Evolutionary conservation across 768 basidiomycete species (phyloP), one percentile per base, ranked within the genome.

Genomic region (Boletus fagicola): DNA sequence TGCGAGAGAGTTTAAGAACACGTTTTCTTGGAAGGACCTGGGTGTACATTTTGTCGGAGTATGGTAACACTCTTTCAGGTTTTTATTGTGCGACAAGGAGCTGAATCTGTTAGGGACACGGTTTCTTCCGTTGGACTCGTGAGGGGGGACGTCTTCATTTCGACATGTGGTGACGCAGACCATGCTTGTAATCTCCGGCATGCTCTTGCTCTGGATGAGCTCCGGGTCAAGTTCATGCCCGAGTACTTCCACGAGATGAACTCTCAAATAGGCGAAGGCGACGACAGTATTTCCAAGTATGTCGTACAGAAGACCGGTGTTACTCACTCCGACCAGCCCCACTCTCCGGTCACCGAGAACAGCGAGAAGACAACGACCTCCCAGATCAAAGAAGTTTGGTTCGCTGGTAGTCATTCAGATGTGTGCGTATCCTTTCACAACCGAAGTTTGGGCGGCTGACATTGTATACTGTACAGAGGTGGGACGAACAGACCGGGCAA

Each of bases 321-420:
- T 8, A 24, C 43, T 9, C 8, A 4, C 43, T 15, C 22, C 4
- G 43, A 44, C 6, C 24, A 22, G 38, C 9, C 4, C 9, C 18
- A 44, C 13, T 4, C 13, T 8, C 22, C 22, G 7, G 13, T 8
- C 43, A 24, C 3, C 13, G 43, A 44, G 15, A 15, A 26, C 24
- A 26, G 24, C 24, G 16, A 10, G 9, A 24, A 15, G 22, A 8
- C 42, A 8, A 15, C 3, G 20, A 24, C 42, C 8, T 18, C 16
- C 16, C 1, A 36, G 36, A 58, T 86, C n/a, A 76, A 81, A 53
- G 85, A 88, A 63, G 86, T 88, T 2, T 88, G 86, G 85, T 87
- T 88, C 65, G 73, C 83, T 1, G 84, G 77, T 12, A 33, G 11
- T 33, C 31, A 33, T 2, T 33, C 31, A 38, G 74, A 75, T 63